phyloP scores from a whole-genome alignment of 768 basidiomycete genomes.

The Tephrocybe sp. region DNA sequence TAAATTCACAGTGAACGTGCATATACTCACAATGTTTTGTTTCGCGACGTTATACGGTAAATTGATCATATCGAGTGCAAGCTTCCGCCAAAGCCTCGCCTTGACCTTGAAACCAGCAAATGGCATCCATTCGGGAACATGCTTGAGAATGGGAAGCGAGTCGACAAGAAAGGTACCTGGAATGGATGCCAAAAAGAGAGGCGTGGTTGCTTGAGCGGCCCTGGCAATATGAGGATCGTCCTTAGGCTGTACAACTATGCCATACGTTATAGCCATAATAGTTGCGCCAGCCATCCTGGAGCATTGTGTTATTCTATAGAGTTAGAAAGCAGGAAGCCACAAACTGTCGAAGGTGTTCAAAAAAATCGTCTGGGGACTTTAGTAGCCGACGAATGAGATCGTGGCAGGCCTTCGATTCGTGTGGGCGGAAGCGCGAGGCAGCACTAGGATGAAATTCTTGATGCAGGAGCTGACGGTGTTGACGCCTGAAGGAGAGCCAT shows the following conservation, averaged over 20 bases:
- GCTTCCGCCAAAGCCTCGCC: no score
- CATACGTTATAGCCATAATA: constrained; percentile 32
- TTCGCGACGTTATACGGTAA: constrained; percentile 26
- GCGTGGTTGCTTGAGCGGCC: constrained; percentile 28
- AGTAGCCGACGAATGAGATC: constrained; percentile 22
- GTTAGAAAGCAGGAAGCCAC: background rate
- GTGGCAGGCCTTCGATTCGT: constrained; percentile 20
- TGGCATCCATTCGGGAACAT: constrained; percentile 36
- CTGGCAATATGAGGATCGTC: constrained; percentile 34
- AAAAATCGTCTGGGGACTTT: constrained; percentile 16
- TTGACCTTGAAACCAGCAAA: constrained; percentile 36
- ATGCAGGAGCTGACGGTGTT: no score
- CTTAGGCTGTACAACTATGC: constrained; percentile 25
- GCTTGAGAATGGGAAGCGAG: constrained; percentile 25
- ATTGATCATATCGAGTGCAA: no score
- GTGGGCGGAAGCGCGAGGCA: no score
- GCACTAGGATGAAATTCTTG: no score
- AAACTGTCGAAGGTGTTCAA: constrained; percentile 10
- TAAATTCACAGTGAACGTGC: no score
- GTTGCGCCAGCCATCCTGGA: constrained; percentile 21
- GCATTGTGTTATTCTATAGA: background rate
- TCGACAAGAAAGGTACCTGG: constrained; percentile 34
- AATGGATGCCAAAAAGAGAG: constrained; percentile 25
- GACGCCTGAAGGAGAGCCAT: no score
- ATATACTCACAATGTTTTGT: constrained; percentile 15